These are phyloP conservation scores for Zoysia matrella DNA, from an alignment of 202 grass and related monocot species.

Conservation along the genomic window DNA sequence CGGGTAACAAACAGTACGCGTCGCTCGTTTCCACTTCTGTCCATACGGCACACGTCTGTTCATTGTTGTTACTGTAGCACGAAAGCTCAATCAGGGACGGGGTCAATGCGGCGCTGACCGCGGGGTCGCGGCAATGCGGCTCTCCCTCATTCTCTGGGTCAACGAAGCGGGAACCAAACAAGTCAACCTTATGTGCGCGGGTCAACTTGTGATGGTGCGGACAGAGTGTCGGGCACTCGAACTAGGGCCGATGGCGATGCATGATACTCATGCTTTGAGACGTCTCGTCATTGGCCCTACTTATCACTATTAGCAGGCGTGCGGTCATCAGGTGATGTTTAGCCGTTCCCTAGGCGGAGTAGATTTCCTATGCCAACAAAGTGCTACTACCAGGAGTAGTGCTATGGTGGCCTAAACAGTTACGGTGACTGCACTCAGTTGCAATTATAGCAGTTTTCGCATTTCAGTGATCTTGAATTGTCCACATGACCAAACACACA, in stretches of 20 bases:
- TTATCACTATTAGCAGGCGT: constrained; percentile 4
- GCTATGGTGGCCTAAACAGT: too few relatives aligned
- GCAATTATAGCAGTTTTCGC: too few relatives aligned
- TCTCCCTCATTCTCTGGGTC: not conserved
- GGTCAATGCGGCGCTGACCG: not conserved
- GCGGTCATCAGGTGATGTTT: constrained; percentile 16
- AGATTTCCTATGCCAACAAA: too few relatives aligned
- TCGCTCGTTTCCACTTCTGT: too few relatives aligned
- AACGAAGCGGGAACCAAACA: not conserved
- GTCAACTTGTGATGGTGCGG: constrained; percentile 23
- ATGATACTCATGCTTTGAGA: constrained; percentile 13
- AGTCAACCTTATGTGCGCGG: constrained; percentile 7
- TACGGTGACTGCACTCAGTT: not conserved
- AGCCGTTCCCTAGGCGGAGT: constrained; percentile 32
- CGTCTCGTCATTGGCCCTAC: constrained; percentile 51
- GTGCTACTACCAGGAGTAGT: too few relatives aligned
- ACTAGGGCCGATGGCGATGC: too few relatives aligned
- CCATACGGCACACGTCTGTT: too few relatives aligned
- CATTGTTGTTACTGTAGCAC: not conserved
- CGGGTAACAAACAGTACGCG: too few relatives aligned
- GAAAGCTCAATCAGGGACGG: not conserved
- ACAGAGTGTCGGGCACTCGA: not conserved
- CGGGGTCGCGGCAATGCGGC: not conserved
- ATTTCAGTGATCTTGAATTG: not conserved
- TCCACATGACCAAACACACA: not conserved